Evolutionary conservation across 257 asterid genomes (phyloP), one percentile per base, ranked within the genome.

Genomic region (Solanum bulbocastanum): DNA sequence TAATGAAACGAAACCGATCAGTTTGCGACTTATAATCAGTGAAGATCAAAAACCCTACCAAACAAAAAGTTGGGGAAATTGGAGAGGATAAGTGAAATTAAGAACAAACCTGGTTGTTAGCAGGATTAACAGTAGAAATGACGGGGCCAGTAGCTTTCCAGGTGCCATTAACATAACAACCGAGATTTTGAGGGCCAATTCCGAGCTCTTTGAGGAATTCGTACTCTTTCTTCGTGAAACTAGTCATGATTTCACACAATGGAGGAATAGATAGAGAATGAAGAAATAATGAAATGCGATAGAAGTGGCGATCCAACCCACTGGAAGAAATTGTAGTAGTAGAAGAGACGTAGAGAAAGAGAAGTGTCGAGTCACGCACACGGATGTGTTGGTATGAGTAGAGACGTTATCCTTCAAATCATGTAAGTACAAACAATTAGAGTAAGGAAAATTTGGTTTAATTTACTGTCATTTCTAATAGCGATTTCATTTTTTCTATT

Each of bases 131-230:
- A 36, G 98, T 86, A 86, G 95, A 60, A 76, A 94, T 91, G 10
- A 91, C 87, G 44, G 96, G 94, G 46, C 99, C 99, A 44, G 78
- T 93, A 90, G 95, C 98, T 89, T 94, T 92, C 99, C 99, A 97
- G 36, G 88, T 91, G 33, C 98, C 99, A 85, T 93, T 91, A 56
- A 95, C 93, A 86, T 72, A 97, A 87, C 93, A 91, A 1, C 99
- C 99, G 44, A 83, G 86, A 84, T 94, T 97, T 89, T 91, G 83
- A 69, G 96, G 94, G 33, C 94, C 95, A 88, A 97, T 93, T 83
- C 98, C 99, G 85, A 97, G 90, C 94, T 96, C 96, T 89, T 91
- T 93, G 88, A 96, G 87, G 86, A 96, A 96, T 78, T 94, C 95
- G 90, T 93, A 92, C 87, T 95, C 98, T 86, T 90, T 92, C 94